Base-by-base conservation (phyloP, 1,139 yeast species). In the Blastobotrys petasosporus region DNA sequence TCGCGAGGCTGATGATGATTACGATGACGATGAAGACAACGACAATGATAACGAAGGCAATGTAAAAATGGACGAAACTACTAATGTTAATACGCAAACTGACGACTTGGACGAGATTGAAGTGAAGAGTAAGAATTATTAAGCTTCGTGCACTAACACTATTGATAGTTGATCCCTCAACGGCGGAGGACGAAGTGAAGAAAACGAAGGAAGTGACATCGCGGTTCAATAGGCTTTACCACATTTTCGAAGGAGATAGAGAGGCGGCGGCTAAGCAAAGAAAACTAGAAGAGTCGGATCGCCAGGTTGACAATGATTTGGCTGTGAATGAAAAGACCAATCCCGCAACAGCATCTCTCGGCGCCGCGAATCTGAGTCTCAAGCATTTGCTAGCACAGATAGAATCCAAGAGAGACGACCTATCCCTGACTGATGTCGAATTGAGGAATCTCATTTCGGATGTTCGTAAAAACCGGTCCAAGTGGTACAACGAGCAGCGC, bases 401-500 rank as follows among this genome's bases (percentile, higher is more conserved):
- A 51, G 96, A 87, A 54, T 77, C 76, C 31, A 80, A 84, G 51
- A 77, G 96, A 55, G 87, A 87, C 20, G 76, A 78, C 48, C 70
- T 90, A 43, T 74, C 78, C 1, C 72, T 94, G 39, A 80, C 87
- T n/a, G 97, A 90, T 61, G 73, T 78, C 47, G 98, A 94, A 60
- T 75, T 92, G 50, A 78, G 94, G 49, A 84, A 83, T 45, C 73
- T 92, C 51, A 82, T 92, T 45, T 79, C 87, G 75, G 98, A 92
- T 61, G 97, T 92, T 10, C 76, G 97, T 42, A 92, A 90, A 58
- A 90, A 90, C 61, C 73, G 97, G 54, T 94, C 97, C 0, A 92
- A 94, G 65, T 94, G 98, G 99, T 95, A 81, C 5, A 86, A 86
- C 51, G 97, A 92, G 61, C 96, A 90, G 50, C 75, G 86, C 51